Base-by-base conservation (phyloP, 352 stramenopile genomes). In the Pythium diclinum region DNA sequence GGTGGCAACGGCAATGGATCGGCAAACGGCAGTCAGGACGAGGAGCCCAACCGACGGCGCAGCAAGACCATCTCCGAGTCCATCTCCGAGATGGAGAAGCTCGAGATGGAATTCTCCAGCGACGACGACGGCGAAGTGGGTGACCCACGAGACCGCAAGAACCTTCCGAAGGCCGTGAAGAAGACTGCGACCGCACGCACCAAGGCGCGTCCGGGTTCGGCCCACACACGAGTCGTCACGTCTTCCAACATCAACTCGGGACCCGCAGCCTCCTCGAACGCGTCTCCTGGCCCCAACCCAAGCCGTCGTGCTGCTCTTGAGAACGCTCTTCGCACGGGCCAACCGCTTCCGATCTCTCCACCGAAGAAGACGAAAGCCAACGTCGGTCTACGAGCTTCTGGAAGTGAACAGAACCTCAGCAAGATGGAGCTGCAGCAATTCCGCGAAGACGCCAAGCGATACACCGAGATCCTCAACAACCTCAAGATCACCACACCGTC, bases 381-480 rank as follows among this genome's bases (percentile, higher is more conserved):
- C 5, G 42, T 25, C 6, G 42, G 42, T 25, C 34, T 61, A 10
- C 57, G 69, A 9, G 42, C 56, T 16, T 68, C 68, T 2, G 59
- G 65, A 16, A 74, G 68, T 38, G 66, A 74, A 13, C 52, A 60
- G n/a, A 68, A 74, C 19, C 62, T 70, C 38, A 77, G 78, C 49
- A 81, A 85, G 25, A 49, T 49, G 42, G 42, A 49, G 14, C 23
- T 49, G 42, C 5, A 49, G 42, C 42, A 49, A 25, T 91, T 90
- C 61, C 78, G 90, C 40, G 81, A 81, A 2, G 82, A 91, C 63
- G 81, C 81, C 25, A 81, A 85, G 56, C 81, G 86, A 57, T 92
- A 90, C 72, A 78, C 78, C 3, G 83, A 92, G 63, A 88, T 92
- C 53, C 61, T 92, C 23, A 74, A 80, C 62, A 86, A 87, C 21